phyloP scores from a whole-genome alignment of 202 grass and related monocot genomes.

The Eragrostis tef region DNA sequence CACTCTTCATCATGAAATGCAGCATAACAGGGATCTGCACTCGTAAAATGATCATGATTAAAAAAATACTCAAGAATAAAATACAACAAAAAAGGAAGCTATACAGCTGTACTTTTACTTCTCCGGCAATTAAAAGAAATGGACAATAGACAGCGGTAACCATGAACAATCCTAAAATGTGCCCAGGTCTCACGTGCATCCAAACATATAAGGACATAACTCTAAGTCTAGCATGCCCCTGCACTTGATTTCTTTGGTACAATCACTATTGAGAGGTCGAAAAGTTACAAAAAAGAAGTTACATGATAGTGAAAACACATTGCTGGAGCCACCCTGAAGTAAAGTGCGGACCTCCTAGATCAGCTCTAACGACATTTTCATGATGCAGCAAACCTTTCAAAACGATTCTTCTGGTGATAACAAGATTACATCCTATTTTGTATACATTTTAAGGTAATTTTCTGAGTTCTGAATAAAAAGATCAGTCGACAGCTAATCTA shows the following conservation, averaged over 20 bases:
- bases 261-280: neutral
- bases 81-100: neutral
- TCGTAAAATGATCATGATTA: constrained; percentile 9
- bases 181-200: neutral
- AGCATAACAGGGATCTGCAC: constrained; percentile 84
- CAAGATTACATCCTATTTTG: constrained; percentile 7
- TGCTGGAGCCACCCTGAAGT: neutral
- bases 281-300: neutral
- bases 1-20: constrained; percentile 97
- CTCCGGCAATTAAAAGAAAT: neutral
- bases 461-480: neutral
- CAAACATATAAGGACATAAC: constrained; percentile 5
- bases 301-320: neutral
- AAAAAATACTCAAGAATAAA: constrained; percentile 4
- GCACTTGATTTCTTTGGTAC: constrained; percentile 25
- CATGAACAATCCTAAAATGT: neutral
- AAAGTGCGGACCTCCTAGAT: neutral
- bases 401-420: neutral
- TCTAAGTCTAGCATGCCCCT: neutral
- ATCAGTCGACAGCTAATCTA: neutral
- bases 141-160: neutral
- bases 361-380: constrained; percentile 20
- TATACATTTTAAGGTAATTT: neutral
- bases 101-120: neutral
- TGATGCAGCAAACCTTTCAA: constrained; percentile 13